Conservation (phyloP, 805 yeast genomes). For the Candida maris region DNA sequence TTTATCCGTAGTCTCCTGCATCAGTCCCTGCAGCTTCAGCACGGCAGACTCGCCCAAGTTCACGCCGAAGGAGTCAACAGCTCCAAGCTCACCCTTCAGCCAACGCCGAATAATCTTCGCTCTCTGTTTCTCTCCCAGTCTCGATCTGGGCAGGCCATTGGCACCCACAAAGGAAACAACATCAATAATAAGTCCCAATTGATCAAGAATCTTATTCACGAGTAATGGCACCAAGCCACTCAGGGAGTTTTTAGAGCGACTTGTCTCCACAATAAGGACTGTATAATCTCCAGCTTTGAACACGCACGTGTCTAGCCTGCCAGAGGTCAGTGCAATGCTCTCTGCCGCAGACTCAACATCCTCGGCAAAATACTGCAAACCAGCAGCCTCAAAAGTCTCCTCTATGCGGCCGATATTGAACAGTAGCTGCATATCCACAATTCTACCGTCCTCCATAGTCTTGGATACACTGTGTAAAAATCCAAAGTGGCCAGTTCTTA, state of each 20-base stretch:
- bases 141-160: conserved; percentile 62
- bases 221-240: conserved; percentile 82
- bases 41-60: conserved; percentile 67
- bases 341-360: conserved; percentile 77
- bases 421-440: conserved; percentile 62
- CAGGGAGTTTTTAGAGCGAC: conserved; percentile 41
- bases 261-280: conserved; percentile 66
- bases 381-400: conserved; percentile 87
- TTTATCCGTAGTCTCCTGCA: conserved; percentile 32
- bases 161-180: conserved; percentile 73
- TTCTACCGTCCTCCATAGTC: conserved; percentile 17
- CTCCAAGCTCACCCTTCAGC: conserved; percentile 44
- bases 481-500: conserved; percentile 93
- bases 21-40: conserved; percentile 54
- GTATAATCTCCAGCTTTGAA: conserved; percentile 81
- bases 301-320: conserved; percentile 38
- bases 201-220: conserved; percentile 71
- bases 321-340: conserved; percentile 7
- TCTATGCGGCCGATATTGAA: conserved; percentile 81
- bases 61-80: conserved; percentile 47
- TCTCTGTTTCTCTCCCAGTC: conserved; percentile 76
- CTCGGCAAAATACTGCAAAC: conserved; percentile 83
- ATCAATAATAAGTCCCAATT: conserved; percentile 80
- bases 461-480: conserved; percentile 73
- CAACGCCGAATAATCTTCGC: conserved; percentile 58